A percentile compares a stretch with the other conserved stretches of the same genome.
phyloP scores from a whole-genome alignment of 768 basidiomycete genomes.

The Dendrothele bispora region DNA sequence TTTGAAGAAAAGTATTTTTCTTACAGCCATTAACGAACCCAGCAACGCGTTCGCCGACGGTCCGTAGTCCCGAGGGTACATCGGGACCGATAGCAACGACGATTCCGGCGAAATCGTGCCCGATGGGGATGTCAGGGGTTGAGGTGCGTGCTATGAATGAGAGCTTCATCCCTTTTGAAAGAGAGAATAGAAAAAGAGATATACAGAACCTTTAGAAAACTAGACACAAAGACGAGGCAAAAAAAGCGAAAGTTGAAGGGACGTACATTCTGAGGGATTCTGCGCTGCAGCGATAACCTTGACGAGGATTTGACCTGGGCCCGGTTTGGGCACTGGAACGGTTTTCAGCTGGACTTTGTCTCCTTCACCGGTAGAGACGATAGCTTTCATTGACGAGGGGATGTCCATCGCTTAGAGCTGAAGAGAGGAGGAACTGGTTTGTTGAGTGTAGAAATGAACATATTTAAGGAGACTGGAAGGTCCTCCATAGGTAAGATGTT shows the following conservation, averaged over 20 bases:
- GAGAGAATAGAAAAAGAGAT: background rate
- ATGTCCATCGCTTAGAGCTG: no score
- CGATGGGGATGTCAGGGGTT: slow-evolving; percentile 15
- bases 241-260: background rate
- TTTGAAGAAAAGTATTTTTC: background rate
- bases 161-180: slow-evolving; percentile 15
- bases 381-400: slow-evolving; percentile 17
- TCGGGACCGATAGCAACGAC: slow-evolving; percentile 17
- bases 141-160: slow-evolving; percentile 5
- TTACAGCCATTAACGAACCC: slow-evolving; percentile 21
- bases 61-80: slow-evolving; percentile 10
- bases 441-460: no score
- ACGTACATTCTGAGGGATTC: slow-evolving; percentile 24
- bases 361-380: slow-evolving; percentile 21
- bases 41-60: slow-evolving; percentile 20
- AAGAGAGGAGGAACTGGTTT: no score
- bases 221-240: background rate
- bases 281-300: slow-evolving; percentile 22
- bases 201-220: background rate
- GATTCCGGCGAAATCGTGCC: slow-evolving; percentile 23
- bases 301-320: slow-evolving; percentile 18
- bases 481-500: no score
- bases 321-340: slow-evolving; percentile 13
- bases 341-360: slow-evolving; percentile 15
- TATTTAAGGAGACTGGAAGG: no score